These are phyloP conservation scores for Lodderomyces elongisporus DNA, from an alignment of 1,139 yeast species.

Conservation along the genomic window DNA sequence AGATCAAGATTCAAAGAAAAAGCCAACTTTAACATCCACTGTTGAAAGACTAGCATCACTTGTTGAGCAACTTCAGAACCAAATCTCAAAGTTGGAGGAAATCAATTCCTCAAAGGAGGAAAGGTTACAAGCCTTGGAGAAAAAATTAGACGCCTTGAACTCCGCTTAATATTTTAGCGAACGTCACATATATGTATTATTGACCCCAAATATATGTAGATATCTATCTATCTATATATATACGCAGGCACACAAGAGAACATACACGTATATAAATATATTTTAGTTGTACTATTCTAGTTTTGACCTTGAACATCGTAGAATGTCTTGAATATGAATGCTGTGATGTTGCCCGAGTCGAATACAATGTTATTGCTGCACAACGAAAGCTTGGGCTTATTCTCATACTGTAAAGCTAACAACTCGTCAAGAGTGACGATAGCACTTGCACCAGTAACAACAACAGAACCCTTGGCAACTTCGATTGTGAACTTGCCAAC, in stretches of 20 bases:
- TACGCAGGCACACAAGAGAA: constrained; percentile 27
- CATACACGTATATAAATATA: background rate
- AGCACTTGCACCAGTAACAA: constrained; percentile 48
- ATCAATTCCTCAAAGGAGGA: constrained; percentile 61
- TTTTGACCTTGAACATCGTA: constrained; percentile 51
- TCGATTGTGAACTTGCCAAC: constrained; percentile 73
- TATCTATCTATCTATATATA: too few relatives aligned
- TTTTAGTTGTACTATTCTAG: background rate
- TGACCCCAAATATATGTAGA: too few relatives aligned
- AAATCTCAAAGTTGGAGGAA: constrained; percentile 46
- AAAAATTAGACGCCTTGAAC: constrained; percentile 39
- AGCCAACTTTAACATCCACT: constrained; percentile 64
- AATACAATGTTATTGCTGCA: constrained; percentile 66
- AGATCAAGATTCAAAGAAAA: constrained; percentile 14
- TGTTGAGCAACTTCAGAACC: constrained; percentile 52
- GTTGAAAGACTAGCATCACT: constrained; percentile 59
- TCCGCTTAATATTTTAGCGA: too few relatives aligned
- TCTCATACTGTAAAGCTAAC: constrained; percentile 62
- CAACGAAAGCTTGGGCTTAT: constrained; percentile 43
- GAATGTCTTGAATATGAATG: constrained; percentile 68
- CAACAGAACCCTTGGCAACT: constrained; percentile 43
- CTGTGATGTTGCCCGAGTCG: constrained; percentile 60
- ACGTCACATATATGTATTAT: too few relatives aligned
- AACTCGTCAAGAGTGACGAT: constrained; percentile 62
- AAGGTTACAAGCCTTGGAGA: constrained; percentile 43